These are phyloP conservation scores for Rhynchosporium secalis DNA, from an alignment of 2,329 filamentous ascomycete species.

Conservation along the genomic window DNA sequence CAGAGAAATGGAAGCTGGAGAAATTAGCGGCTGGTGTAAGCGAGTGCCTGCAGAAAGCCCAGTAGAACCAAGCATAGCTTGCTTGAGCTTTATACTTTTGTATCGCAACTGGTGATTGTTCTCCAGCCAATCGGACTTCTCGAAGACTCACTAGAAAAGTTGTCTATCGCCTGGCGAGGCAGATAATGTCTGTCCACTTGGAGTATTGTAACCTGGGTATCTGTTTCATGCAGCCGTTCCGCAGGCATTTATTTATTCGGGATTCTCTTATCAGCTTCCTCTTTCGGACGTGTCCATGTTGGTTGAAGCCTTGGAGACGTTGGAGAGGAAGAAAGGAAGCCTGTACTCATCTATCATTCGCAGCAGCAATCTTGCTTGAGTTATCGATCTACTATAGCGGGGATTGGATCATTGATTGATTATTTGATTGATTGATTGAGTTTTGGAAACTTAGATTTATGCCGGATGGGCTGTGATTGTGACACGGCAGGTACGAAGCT, in stretches of 20 bases:
- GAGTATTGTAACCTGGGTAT: background rate
- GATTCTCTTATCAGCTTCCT: slow-evolving; percentile 20
- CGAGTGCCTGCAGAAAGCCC: background rate
- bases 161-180: slow-evolving; percentile 3
- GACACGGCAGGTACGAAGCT: background rate
- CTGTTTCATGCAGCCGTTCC: background rate
- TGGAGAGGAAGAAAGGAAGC: background rate
- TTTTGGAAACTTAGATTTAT: background rate
- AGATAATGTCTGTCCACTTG: slow-evolving; percentile 6
- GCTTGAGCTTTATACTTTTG: too few species aligned
- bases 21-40: background rate
- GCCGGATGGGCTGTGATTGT: background rate
- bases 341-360: slow-evolving; percentile 11
- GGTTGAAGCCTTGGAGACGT: background rate
- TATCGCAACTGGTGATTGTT: background rate
- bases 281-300: background rate
- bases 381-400: background rate
- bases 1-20: background rate
- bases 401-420: too few species aligned
- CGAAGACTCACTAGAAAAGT: background rate
- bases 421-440: background rate
- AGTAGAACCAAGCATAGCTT: background rate
- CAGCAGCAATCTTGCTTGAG: background rate
- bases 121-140: background rate
- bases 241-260: background rate